Conservation (phyloP, 2,329 filamentous ascomycete genomes). For the Rutstroemia sp. region DNA sequence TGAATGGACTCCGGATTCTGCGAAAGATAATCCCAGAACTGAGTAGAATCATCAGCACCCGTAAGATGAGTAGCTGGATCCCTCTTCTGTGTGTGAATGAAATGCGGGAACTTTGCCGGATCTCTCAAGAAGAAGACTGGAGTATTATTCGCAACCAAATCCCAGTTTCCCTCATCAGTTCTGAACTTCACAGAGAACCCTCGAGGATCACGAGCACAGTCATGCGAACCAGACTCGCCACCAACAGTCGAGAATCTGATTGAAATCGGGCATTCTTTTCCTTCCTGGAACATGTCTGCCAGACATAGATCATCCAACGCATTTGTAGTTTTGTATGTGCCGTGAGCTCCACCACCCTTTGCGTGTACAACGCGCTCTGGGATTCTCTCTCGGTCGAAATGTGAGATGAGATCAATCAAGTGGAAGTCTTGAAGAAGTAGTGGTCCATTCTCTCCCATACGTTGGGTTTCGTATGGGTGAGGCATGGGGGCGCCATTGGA, state of each 20-base stretch:
- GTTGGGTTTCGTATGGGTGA: conserved; percentile 50
- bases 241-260: conserved; percentile 70
- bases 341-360: conserved; percentile 49
- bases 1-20: conserved; percentile 48
- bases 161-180: conserved; percentile 68
- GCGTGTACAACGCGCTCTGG: conserved; percentile 52
- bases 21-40: conserved; percentile 14
- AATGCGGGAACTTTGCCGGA: conserved; percentile 64
- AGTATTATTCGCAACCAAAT: conserved; percentile 65
- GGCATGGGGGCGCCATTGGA: conserved; percentile 36
- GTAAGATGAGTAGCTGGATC: conserved; percentile 61
- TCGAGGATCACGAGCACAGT: conserved; percentile 64
- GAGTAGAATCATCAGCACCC: conserved; percentile 49
- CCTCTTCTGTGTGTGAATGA: conserved; percentile 71
- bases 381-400: conserved; percentile 53
- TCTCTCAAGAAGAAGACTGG: conserved; percentile 72
- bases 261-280: conserved; percentile 60
- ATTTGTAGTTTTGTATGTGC: conserved; percentile 45
- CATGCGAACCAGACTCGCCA: conserved; percentile 63
- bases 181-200: conserved; percentile 69
- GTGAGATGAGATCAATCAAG: conserved; percentile 52
- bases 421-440: conserved; percentile 53
- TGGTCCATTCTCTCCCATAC: conserved; percentile 39
- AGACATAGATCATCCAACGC: conserved; percentile 46
- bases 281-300: conserved; percentile 48